A percentile compares a stretch with the other conserved stretches of the same genome.
These are phyloP conservation scores for Sungouiozyma ichnusensis DNA, from an alignment of 805 yeast genomes.

Conservation along the genomic window DNA sequence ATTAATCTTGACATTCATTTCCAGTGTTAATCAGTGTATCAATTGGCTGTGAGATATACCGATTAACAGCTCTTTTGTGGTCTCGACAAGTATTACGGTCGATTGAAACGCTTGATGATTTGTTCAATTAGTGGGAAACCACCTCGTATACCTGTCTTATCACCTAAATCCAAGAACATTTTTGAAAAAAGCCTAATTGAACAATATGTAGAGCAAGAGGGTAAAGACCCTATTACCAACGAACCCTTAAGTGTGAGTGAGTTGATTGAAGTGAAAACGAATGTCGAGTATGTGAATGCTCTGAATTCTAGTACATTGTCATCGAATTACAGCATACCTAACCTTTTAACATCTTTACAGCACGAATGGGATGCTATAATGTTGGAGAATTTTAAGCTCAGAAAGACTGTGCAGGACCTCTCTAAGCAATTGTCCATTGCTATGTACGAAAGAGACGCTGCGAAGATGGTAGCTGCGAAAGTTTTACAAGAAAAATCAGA, in stretches of 20 bases:
- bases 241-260: constrained; percentile 51
- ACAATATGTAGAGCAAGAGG: constrained; percentile 51
- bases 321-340: constrained; percentile 45
- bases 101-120: too few species aligned
- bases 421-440: constrained; percentile 68
- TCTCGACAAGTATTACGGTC: too few species aligned
- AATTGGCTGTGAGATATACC: too few species aligned
- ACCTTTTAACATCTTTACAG: constrained; percentile 64
- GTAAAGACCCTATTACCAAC: constrained; percentile 66
- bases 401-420: constrained; percentile 58
- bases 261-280: constrained; percentile 30
- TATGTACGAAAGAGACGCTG: constrained; percentile 81
- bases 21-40: too few species aligned
- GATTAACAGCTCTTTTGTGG: too few species aligned
- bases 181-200: constrained; percentile 56
- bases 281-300: constrained; percentile 6
- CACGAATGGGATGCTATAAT: constrained; percentile 86
- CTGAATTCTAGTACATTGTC: constrained; percentile 40
- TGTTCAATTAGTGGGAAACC: constrained; percentile 56
- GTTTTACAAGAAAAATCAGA: constrained; percentile 70
- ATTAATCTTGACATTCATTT: too few species aligned
- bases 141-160: constrained; percentile 63
- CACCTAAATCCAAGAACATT: constrained; percentile 57
- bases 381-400: constrained; percentile 63
- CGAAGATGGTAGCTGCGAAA: constrained; percentile 71